Conservation (phyloP, 345 rosid species). For the Hibiscus mutabilis region DNA sequence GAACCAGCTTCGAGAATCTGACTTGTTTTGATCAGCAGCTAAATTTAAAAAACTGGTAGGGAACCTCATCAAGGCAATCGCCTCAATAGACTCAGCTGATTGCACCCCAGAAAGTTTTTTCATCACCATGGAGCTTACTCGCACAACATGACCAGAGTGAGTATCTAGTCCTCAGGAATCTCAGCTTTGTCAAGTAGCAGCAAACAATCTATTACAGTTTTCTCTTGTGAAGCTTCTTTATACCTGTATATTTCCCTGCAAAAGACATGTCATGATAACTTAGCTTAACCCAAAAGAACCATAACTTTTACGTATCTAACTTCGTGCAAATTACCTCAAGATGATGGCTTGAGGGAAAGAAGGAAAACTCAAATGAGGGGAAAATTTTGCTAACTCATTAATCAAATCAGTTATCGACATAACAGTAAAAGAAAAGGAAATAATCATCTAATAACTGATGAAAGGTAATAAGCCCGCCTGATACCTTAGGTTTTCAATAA, state of each 20-base stretch:
- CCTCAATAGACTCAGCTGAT: conserved; percentile 69
- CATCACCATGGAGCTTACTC: conserved; percentile 60
- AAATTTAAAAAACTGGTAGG: conserved; percentile 55
- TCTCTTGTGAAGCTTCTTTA: conserved; percentile 32
- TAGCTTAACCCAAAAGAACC: neutral
- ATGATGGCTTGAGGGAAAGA: neutral
- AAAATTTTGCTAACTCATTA: neutral
- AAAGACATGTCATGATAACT: neutral
- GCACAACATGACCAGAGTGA: conserved; percentile 30
- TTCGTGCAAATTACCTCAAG: neutral
- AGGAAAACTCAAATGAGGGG: neutral
- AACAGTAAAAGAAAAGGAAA: neutral
- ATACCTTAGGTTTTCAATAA: no score
- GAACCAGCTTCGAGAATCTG: conserved; percentile 54
- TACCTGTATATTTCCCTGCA: conserved; percentile 64
- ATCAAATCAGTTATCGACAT: neutral
- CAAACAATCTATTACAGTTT: conserved; percentile 45
- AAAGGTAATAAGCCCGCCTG: no score
- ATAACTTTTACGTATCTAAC: neutral
- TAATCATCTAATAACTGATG: no score
- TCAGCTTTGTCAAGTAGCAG: conserved; percentile 51
- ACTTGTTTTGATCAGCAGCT: conserved; percentile 15
- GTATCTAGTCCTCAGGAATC: conserved; percentile 45
- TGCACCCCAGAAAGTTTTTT: conserved; percentile 76
- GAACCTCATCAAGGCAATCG: conserved; percentile 67